phyloP scores from a whole-genome alignment of 495 filamentous ascomycete species.

The Hyaloscypha bicolor region DNA sequence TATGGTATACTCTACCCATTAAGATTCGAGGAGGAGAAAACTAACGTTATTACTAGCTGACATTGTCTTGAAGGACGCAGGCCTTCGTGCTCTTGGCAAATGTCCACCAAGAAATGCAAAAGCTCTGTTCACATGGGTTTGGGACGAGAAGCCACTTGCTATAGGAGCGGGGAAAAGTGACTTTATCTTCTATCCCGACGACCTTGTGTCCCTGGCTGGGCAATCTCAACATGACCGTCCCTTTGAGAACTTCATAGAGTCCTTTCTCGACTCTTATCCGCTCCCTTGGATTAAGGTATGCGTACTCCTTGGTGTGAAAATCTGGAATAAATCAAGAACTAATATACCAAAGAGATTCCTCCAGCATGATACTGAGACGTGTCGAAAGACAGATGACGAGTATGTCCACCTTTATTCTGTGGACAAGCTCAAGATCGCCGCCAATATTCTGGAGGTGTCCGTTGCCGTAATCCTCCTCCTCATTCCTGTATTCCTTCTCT shows the following conservation, averaged over 20 bases:
- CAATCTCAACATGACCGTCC: neutral
- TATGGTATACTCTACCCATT: neutral
- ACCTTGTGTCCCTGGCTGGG: constrained; percentile 6
- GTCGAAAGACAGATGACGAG: constrained; percentile 11
- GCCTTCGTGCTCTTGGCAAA: constrained; percentile 1
- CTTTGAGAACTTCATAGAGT: constrained; percentile 10
- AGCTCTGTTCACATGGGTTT: constrained; percentile 3
- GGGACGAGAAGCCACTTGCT: neutral
- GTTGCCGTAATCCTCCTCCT: constrained; percentile 13
- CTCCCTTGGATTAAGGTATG: neutral
- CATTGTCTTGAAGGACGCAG: neutral
- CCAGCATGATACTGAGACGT: neutral
- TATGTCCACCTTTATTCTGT: neutral
- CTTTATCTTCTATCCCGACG: constrained; percentile 13
- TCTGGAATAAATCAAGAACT: neutral
- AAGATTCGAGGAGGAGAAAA: neutral
- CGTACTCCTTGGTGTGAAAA: neutral
- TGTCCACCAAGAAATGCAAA: neutral
- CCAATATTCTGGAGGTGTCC: constrained; percentile 3
- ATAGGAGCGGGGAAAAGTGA: neutral
- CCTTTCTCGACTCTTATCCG: neutral
- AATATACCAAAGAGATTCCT: constrained; percentile 4
- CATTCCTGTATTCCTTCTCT: constrained; percentile 14
- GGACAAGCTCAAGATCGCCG: neutral
- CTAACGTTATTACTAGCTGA: constrained; percentile 5